Base-by-base conservation (phyloP, 164 flowering plant genomes). In the Vitis riparia region DNA sequence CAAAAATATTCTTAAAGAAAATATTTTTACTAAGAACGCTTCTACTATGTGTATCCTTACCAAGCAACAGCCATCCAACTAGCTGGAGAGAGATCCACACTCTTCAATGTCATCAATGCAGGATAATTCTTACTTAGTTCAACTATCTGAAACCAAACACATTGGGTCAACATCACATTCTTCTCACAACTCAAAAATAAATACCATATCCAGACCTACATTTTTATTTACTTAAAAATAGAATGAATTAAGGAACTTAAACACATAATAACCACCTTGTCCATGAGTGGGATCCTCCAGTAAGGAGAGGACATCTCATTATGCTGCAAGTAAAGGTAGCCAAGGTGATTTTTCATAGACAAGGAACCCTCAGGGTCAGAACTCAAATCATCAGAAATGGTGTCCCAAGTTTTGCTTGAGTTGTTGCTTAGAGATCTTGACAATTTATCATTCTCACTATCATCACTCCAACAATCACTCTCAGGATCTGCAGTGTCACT, bases 61-160 rank as follows among this genome's bases (percentile, higher is more conserved):
- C 93, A 89, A 30, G 89, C 81, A 57, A 89, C 85, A 14, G 93
- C 86, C 86, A 89, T 82, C 93, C 93, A 89, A 76, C 93, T 89
- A 55, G 93, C 93, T 3, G 93, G 91, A 11, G 88, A 80, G 56
- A 89, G 83, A 78, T 89, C 91, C 32, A 84, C 78, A 51, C 80
- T 87, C 71, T 70, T 83, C 5, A 89, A 77, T 2, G 90, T 74
- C 79, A 72, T 67, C 23, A 89, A 61, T 27, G 77, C 82, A 0
- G 88, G 91, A 77, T 81, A 56, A 6, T n/a, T 63, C 51, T 49
- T 59, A 9, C 86, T 67, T 53, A 86, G 65, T 62, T 82, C 90
- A 59, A 50, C 73, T 55, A 89, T 73, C 91, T 89, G 74, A 65
- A 64, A 16, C 10, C 62, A 23, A 48, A 47, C 23, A 56, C 13